Evolutionary conservation across 1,284 basidiomycete genomes (phyloP).

Genomic region (Coriolopsis trogii): DNA sequence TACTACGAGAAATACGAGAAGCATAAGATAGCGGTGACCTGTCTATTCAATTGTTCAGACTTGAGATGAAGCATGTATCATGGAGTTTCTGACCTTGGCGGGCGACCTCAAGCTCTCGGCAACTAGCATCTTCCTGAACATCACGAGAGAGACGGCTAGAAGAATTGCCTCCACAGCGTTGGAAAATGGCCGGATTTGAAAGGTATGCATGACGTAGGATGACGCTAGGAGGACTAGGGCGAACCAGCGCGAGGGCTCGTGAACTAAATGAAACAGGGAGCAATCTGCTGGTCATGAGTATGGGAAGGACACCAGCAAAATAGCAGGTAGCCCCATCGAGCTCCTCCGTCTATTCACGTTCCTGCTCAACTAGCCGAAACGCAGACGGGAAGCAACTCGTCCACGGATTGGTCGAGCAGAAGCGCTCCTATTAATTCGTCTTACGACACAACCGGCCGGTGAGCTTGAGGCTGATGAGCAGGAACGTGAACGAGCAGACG

Average conservation of each 20-base stretch:
- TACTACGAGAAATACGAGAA: slow-evolving; percentile 23
- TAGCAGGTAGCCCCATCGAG: no score
- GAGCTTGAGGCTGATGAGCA: no score
- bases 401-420: no score
- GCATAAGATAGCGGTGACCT: slow-evolving; percentile 25
- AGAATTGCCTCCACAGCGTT: slow-evolving; percentile 41
- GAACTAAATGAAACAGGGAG: slow-evolving; percentile 31
- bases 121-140: slow-evolving; percentile 13
- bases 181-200: slow-evolving; percentile 45
- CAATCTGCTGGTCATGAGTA: slow-evolving; percentile 30
- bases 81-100: background rate
- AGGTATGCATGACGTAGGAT: slow-evolving; percentile 41
- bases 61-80: background rate
- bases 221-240: slow-evolving; percentile 40
- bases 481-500: no score
- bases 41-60: background rate
- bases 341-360: no score
- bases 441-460: no score
- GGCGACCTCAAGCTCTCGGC: background rate
- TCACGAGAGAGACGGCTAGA: slow-evolving; percentile 34
- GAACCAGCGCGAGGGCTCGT: slow-evolving; percentile 19
- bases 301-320: background rate
- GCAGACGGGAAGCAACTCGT: no score
- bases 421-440: no score
- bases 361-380: no score